phyloP scores from a whole-genome alignment of 805 yeast species.

The Torulaspora quercuum region DNA sequence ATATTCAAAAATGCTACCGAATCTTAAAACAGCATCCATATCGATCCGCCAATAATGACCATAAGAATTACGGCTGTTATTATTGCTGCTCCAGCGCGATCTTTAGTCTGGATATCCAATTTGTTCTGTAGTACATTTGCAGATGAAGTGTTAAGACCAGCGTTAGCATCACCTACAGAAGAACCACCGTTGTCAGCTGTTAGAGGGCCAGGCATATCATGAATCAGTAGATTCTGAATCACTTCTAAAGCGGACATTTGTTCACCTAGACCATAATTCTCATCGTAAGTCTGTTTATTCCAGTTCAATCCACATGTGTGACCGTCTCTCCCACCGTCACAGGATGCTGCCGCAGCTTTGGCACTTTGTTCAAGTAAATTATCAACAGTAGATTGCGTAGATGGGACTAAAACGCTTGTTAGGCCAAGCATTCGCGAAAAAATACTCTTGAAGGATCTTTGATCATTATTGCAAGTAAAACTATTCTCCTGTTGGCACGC shows the following conservation, averaged over 20 bases:
- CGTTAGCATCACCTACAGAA: slow-evolving; percentile 52
- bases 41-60: slow-evolving; percentile 57
- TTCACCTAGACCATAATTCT: slow-evolving; percentile 69
- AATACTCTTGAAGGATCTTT: slow-evolving; percentile 69
- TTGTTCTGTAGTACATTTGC: slow-evolving; percentile 36
- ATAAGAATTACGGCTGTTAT: slow-evolving; percentile 72
- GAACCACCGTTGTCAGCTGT: slow-evolving; percentile 53
- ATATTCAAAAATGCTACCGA: not conserved
- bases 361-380: slow-evolving; percentile 51
- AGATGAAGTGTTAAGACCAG: slow-evolving; percentile 45
- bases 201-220: slow-evolving; percentile 49
- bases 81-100: slow-evolving; percentile 86
- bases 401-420: slow-evolving; percentile 54
- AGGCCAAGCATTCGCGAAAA: slow-evolving; percentile 61
- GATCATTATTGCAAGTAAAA: slow-evolving; percentile 63
- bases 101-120: slow-evolving; percentile 54
- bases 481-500: slow-evolving; percentile 49
- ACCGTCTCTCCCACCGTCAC: slow-evolving; percentile 71
- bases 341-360: slow-evolving; percentile 62
- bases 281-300: slow-evolving; percentile 59
- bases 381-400: slow-evolving; percentile 42
- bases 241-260: slow-evolving; percentile 72
- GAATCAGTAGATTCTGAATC: slow-evolving; percentile 48
- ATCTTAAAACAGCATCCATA: slow-evolving; percentile 68
- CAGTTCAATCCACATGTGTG: slow-evolving; percentile 75